A percentile compares a stretch with the other conserved stretches of the same genome.
These are phyloP conservation scores for Elongisporangium anandrum DNA, from an alignment of 352 stramenopile genomes.

Conservation along the genomic window DNA sequence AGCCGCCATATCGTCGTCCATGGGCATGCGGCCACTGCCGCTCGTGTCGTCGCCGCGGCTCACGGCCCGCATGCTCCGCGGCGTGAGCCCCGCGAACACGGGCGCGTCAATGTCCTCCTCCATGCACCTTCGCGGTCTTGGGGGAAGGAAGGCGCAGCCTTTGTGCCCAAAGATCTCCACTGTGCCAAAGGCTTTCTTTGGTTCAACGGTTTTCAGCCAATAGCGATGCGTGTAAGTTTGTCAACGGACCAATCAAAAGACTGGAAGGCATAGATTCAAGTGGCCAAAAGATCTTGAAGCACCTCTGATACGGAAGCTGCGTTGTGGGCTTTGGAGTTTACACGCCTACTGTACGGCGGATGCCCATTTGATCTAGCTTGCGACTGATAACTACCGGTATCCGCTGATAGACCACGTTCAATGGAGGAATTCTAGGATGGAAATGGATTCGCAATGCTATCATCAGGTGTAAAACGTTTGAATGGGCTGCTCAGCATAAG, in stretches of 20 bases:
- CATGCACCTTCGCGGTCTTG: neutral
- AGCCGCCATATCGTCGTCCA: neutral
- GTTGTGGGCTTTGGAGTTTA: too few species aligned
- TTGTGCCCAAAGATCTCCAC: neutral
- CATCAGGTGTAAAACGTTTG: too few species aligned
- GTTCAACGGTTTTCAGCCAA: neutral
- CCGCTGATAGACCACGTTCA: too few species aligned
- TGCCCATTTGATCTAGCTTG: too few species aligned
- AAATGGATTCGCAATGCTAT: too few species aligned
- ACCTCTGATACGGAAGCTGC: too few species aligned
- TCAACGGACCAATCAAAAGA: neutral
- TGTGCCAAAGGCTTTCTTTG: neutral
- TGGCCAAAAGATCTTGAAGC: neutral
- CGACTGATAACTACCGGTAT: too few species aligned
- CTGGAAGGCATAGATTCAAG: neutral
- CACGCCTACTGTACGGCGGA: too few species aligned
- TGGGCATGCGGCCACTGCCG: neutral
- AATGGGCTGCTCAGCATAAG: too few species aligned
- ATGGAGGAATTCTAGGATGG: too few species aligned
- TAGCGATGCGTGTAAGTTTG: neutral
- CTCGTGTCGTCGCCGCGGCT: conserved; percentile 2
- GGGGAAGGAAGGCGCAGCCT: neutral
- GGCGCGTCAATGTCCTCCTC: conserved; percentile 9
- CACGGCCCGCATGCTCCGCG: conserved; percentile 11
- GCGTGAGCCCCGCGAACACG: conserved; percentile 10